A percentile compares a stretch with the other conserved stretches of the same genome.
These are phyloP conservation scores for Blastobotrys petasosporus DNA, from an alignment of 1,139 yeast species.

Conservation along the genomic window DNA sequence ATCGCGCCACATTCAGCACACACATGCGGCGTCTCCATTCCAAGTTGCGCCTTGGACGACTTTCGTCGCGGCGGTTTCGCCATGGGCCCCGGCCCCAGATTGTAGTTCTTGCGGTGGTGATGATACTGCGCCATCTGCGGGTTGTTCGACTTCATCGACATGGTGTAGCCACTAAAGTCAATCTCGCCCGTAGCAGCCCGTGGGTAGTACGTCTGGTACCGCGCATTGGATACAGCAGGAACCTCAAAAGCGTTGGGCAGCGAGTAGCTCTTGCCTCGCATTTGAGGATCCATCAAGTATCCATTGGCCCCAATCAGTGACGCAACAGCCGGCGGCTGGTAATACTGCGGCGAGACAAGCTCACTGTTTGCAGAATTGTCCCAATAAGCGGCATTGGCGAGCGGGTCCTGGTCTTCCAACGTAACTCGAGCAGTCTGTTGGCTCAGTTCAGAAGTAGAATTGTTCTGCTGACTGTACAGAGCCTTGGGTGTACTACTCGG, in stretches of 20 bases:
- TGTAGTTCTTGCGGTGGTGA: slow-evolving; percentile 11
- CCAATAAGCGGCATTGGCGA: slow-evolving; percentile 20
- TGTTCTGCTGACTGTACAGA: slow-evolving; percentile 1
- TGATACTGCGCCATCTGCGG: slow-evolving; percentile 2
- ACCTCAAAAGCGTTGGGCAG: slow-evolving; percentile 21
- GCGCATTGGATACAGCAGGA: neutral
- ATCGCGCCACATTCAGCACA: slow-evolving; percentile 51
- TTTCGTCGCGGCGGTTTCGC: slow-evolving; percentile 14
- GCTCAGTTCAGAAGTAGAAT: slow-evolving; percentile 3
- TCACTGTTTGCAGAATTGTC: slow-evolving; percentile 24
- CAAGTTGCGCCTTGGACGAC: slow-evolving; percentile 12
- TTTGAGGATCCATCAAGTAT: slow-evolving; percentile 14
- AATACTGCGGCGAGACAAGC: slow-evolving; percentile 22
- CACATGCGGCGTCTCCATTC: slow-evolving; percentile 15
- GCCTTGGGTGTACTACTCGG: neutral
- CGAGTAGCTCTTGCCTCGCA: slow-evolving; percentile 21
- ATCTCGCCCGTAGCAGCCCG: slow-evolving; percentile 12
- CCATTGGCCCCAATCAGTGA: slow-evolving; percentile 11
- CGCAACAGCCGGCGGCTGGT: slow-evolving; percentile 10
- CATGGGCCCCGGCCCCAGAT: slow-evolving; percentile 10
- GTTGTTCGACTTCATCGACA: slow-evolving; percentile 10
- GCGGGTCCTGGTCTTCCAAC: slow-evolving; percentile 12
- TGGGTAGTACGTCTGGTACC: slow-evolving; percentile 11
- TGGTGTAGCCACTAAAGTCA: slow-evolving; percentile 22
- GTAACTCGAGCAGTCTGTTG: slow-evolving; percentile 4